Evolutionary conservation across 1,284 basidiomycete species (phyloP), one percentile per base, ranked within the genome.

Genomic region (Microbotryum violaceum): DNA sequence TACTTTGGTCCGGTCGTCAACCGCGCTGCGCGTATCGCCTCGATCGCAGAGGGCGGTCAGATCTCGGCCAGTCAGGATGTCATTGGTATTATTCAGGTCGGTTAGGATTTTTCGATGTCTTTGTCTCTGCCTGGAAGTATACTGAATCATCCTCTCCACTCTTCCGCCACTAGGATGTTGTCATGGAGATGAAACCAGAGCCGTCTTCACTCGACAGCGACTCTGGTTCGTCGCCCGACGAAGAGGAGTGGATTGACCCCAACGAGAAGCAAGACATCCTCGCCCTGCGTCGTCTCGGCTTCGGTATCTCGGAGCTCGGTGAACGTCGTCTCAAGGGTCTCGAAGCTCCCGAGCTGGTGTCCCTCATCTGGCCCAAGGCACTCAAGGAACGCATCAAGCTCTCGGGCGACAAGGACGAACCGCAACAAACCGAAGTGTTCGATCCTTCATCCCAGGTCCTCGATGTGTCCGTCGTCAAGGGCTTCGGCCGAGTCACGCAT

Each of bases 1-100:
- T 96, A 96, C 77, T 90, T 93, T 71, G 91, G 91, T 1, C 86
- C 89, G 1, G 89, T 93, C 83, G 89, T 93, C 68, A 96, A 96
- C 75, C 87, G 93, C 49, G 82, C 94, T 0, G 85, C 94, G 2
- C 82, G 96, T 59, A 89, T 99, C 73, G 84, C 82, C 65, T 85
- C 87, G 45, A 83, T 81, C 60, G 92, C 96, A 1, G 85, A 86
- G 31, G 96, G 96, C 16, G 96, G 96, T 0, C 91, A 98, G 77
- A 91, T 98, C 72, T 87, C 91, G 84, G 88, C 89, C 71, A 91
- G 89, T 70, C 84, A 85, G 20, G 93, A 97, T 68, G 87, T 97
- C 67, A 80, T 92, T 61, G 84, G 85, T 60, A 91, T 93, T 78
- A 85, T 96, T 73, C 82, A 85, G 50, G 54, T 56, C 7, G 16